phyloP scores from a whole-genome alignment of 2,329 filamentous ascomycete genomes.

The Colletotrichum sp. region DNA sequence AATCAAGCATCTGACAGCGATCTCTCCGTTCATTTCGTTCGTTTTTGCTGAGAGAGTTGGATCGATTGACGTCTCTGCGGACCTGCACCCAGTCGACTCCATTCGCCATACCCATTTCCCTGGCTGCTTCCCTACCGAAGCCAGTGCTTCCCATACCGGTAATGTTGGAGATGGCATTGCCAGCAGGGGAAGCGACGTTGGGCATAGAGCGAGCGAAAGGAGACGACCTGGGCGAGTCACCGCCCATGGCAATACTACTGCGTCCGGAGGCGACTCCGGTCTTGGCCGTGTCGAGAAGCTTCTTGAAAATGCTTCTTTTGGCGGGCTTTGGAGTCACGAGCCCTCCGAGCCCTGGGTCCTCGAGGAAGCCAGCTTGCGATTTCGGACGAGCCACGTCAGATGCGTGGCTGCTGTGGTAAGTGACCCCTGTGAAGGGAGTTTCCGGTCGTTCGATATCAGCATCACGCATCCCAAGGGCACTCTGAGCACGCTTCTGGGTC shows the following conservation, averaged over 20 bases:
- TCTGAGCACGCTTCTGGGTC: slow-evolving; percentile 66
- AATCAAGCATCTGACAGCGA: slow-evolving; percentile 92
- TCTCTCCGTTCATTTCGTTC: slow-evolving; percentile 86
- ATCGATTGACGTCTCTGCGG: slow-evolving; percentile 91
- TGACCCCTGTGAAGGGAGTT: slow-evolving; percentile 77
- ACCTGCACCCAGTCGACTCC: slow-evolving; percentile 95
- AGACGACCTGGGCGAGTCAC: slow-evolving; percentile 46
- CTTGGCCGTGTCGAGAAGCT: slow-evolving; percentile 92
- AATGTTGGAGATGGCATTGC: slow-evolving; percentile 38
- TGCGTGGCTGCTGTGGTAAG: slow-evolving; percentile 89
- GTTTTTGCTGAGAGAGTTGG: slow-evolving; percentile 89
- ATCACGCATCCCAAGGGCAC: slow-evolving; percentile 67
- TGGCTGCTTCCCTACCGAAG: slow-evolving; percentile 56
- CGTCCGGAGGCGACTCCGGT: slow-evolving; percentile 90
- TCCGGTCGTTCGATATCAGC: slow-evolving; percentile 61
- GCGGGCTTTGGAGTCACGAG: slow-evolving; percentile 77
- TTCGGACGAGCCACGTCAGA: slow-evolving; percentile 65
- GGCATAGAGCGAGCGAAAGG: slow-evolving; percentile 46
- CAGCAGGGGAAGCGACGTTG: slow-evolving; percentile 49
- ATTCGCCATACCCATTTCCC: slow-evolving; percentile 72
- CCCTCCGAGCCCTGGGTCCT: slow-evolving; percentile 79
- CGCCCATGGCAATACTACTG: slow-evolving; percentile 77
- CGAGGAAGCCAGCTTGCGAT: slow-evolving; percentile 69
- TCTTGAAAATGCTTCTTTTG: slow-evolving; percentile 92
- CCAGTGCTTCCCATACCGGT: slow-evolving; percentile 38